Evolutionary conservation across 1,284 basidiomycete species (phyloP), one percentile per base, ranked within the genome.

Genomic region (Xerocomus nothofagi): DNA sequence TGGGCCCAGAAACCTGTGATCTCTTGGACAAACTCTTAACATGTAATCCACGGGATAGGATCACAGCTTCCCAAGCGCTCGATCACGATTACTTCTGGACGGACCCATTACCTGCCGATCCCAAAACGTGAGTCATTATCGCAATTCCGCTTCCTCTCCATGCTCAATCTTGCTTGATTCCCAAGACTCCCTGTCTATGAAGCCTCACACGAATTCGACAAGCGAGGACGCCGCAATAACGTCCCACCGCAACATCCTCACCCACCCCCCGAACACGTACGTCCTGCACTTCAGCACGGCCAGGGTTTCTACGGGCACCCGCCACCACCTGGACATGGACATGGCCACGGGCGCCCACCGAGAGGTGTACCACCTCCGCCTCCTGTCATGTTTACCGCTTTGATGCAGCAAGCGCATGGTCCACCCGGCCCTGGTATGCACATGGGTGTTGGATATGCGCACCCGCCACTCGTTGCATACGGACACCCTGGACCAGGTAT

Each of bases 21-120:
- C 83, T 99, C 47, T 66, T 98, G 50, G 97, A 99, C 69, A 92
- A 90, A 71, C 75, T 99, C 40, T 72, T 99, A 45, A 84, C 84
- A 6, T 94, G 95, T 68, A 92, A 98, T 68, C 96, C 97, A 40
- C 84, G 88, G 64, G 87, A 94, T 59, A 81, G 96, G 31, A 82
- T 98, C 53, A 97, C 96, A 9, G 97, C 97, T 9, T 71, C 82
- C 20, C 83, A 94, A 61, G 91, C 91, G 4, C 81, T 96, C 56
- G 84, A 88, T 54, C 93, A 97, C 63, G 85, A 93, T 44, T 97
- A 96, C 72, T 97, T 97, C 70, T 95, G 91, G 89, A 86, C 83
- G 0, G 85, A 90, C 55, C 91, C 92, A 0, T 60, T 91, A 26
- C 86, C 91, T 14, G 90, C 89, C n/a, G 86, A 89, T 70, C 84